Conservation (phyloP, 768 basidiomycete species). For the Pleurotus citrinopileatus region DNA sequence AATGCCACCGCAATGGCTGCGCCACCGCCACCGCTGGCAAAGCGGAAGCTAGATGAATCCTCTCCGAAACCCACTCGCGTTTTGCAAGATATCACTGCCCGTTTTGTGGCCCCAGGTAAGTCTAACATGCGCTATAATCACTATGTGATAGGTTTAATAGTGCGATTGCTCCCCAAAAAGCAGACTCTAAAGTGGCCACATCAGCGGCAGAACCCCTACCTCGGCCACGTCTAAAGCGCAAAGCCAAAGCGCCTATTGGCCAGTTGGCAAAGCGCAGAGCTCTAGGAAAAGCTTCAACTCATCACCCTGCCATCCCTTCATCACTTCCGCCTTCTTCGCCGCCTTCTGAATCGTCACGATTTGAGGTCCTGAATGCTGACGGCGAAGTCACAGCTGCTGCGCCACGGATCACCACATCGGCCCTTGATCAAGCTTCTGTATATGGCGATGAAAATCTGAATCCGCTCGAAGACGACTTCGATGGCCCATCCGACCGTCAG, state of each 20-base stretch:
- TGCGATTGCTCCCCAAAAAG: not conserved
- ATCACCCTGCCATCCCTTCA: constrained; percentile 6
- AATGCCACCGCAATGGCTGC: not conserved
- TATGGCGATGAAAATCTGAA: constrained; percentile 2
- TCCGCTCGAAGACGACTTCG: not conserved
- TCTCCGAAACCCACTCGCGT: not conserved
- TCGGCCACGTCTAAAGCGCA: constrained; percentile 4
- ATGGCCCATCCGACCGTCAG: not conserved
- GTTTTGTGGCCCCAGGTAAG: not conserved
- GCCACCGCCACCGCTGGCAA: not conserved
- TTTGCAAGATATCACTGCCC: constrained; percentile 4
- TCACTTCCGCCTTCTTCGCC: constrained; percentile 6
- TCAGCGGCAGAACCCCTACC: not conserved
- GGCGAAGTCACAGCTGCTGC: not conserved
- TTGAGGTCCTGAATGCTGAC: not conserved
- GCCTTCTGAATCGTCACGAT: constrained; percentile 3
- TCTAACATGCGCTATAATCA: not conserved
- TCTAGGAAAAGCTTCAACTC: not conserved
- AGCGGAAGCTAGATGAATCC: not conserved
- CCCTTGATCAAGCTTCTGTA: not conserved
- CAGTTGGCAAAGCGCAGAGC: not conserved
- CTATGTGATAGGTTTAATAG: too few relatives aligned
- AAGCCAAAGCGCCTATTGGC: not conserved
- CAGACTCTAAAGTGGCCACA: too few relatives aligned
- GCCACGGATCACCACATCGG: not conserved